Evolutionary conservation across 2,329 filamentous ascomycete genomes (phyloP), one percentile per base, ranked within the genome.

Genomic region (Rutstroemia sp.): DNA sequence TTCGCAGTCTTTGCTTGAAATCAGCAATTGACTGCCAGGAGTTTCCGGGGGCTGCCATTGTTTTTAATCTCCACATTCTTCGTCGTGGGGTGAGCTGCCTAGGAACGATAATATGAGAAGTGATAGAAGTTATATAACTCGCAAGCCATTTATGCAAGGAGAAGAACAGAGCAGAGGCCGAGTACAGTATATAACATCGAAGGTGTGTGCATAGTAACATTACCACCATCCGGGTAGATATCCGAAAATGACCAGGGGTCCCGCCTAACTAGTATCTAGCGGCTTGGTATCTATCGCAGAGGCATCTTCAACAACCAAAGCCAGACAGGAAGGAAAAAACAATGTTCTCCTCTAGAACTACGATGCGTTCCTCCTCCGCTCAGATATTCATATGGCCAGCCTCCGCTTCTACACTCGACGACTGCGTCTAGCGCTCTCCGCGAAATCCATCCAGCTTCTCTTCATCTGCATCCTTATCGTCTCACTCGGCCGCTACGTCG

Each of bases 371-470:
- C 39, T 17, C 9, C 16, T 17, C n/a, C 19, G 39, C 16, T 17
- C 52, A 27, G 37, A 56, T 45, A 42, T 46, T 41, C 54, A 25
- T 37, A 64, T 63, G 61, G 60, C 63, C 42, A 56, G 56, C 27
- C 50, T 57, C 57, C 61, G 59, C 48, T 61, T 57, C 45, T 63
- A 59, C 47, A 52, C 56, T 21, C 61, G 65, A 30, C 57, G 62
- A 39, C 12, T 66, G 16, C 62, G 64, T 39, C 56, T 57, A 42
- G 17, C 63, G 2, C 38, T 57, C 19, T 56, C 61, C 34, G 51
- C 60, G 10, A 59, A 59, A 16, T 17, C 54, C 12, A 42, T 64
- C 21, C 60, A 63, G 45, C 17, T 63, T 37, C 9, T 60, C 12
- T 44, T 57, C 2, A 52, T 58, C 21, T 58, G 57, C 37, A 12